Base-by-base conservation (phyloP, 805 yeast genomes). In the Starmerella potacharoeniae region DNA sequence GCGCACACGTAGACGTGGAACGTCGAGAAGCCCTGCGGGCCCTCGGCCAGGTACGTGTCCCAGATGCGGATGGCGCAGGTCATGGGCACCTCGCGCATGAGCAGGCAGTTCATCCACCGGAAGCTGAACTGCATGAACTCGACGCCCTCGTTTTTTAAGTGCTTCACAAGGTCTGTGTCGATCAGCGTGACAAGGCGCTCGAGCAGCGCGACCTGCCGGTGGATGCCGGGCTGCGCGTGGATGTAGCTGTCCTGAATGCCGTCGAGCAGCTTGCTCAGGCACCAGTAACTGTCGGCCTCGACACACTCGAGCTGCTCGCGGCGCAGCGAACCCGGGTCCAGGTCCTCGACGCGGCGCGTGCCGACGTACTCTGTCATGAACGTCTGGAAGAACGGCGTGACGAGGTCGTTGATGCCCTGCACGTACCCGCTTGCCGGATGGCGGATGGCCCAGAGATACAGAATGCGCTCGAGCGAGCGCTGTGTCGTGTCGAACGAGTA, bases 341-440 rank as follows among this genome's bases (percentile, higher is more conserved):
- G 73, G 28, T 70, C 73, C 53, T 79, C 84, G 22, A 70, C 69
- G 14, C 68, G 75, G 29, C 74, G 74, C 6, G 74, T 72, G 47
- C 64, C 64, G 35, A 82, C 67, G 68, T 90, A 89, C 55, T 82
- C 81, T 2, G 81, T 75, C 49, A 93, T 68, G 64, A 91, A 91
- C 0, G 89, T 83, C 69, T 91, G 95, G 69, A 78, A 89, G 66
- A 93, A 87, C 3, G 98, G 97, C 1, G 97, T 91, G 14, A 83
- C 87, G 50, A 91, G 75, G 70, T 91, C 98, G 68, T 91, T 91
- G 51, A 91, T 91, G 31, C 98, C 98, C 72, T 91, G 98, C 22
- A 91, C 98, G 68, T 91, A 91, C 14, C 98, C 98, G 65, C 93
- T 83, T 6, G 97, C 96, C 1, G 98, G 97, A 67, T 93, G 97